These are phyloP conservation scores for Cucurbita argyrosperma DNA, from an alignment of 306 rosid genomes.

Conservation along the genomic window DNA sequence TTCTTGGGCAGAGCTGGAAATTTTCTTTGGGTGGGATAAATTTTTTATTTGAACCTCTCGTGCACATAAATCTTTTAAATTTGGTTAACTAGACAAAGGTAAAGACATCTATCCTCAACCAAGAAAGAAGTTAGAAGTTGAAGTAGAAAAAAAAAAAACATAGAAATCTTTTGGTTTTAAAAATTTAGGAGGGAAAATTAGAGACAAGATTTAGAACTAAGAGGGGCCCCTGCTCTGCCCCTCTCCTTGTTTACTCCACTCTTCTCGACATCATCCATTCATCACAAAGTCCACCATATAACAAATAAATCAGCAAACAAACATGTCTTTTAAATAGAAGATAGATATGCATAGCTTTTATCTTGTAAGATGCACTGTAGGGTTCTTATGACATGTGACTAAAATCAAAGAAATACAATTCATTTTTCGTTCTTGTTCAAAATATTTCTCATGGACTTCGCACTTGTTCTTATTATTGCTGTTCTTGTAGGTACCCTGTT, in stretches of 20 bases:
- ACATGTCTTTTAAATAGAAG: neutral
- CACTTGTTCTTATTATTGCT: neutral
- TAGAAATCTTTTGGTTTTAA: too few relatives aligned
- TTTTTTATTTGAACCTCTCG: neutral
- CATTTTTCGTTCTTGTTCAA: neutral
- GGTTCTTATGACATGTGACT: neutral
- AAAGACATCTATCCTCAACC: too few relatives aligned
- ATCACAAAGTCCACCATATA: neutral
- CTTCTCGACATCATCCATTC: neutral
- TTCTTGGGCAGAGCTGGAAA: neutral
- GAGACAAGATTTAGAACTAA: neutral
- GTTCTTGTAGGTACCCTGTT: conserved; percentile 66
- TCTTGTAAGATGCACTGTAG: neutral
- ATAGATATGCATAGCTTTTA: neutral
- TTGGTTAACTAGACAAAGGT: neutral
- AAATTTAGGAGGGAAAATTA: neutral
- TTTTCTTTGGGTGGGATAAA: neutral
- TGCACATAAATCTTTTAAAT: neutral
- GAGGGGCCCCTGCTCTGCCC: neutral
- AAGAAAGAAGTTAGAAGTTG: neutral
- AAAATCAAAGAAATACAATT: neutral
- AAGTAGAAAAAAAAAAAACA: too few relatives aligned
- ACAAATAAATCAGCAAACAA: neutral
- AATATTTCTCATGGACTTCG: neutral
- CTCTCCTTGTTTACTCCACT: neutral